Evolutionary conservation across 495 filamentous ascomycete genomes (phyloP).

Genomic region (Lasiosphaeria ovina): DNA sequence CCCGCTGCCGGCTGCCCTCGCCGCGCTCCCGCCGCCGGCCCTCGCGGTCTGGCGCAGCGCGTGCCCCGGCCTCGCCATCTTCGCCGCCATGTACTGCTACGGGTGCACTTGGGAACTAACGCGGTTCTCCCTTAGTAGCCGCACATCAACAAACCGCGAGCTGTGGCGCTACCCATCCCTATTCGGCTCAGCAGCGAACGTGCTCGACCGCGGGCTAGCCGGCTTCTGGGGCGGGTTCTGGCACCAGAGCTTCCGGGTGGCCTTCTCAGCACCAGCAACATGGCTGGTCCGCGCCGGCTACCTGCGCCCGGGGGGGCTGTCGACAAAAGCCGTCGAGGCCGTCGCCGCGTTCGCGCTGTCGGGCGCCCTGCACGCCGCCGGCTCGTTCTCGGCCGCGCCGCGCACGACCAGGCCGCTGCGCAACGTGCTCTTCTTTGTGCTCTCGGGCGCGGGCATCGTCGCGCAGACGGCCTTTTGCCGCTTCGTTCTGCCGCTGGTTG

Average conservation of each 20-base stretch:
- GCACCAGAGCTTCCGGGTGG: slow-evolving; percentile 82
- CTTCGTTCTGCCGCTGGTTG: slow-evolving; percentile 15
- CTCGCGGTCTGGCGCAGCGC: slow-evolving; percentile 50
- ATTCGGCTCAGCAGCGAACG: slow-evolving; percentile 55
- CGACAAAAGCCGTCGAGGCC: background rate
- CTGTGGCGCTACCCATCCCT: slow-evolving; percentile 65
- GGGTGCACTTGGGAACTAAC: slow-evolving; percentile 46
- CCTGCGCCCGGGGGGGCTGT: background rate
- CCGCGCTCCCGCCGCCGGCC: slow-evolving; percentile 38
- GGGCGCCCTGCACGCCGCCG: slow-evolving; percentile 58
- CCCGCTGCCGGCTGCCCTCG: slow-evolving; percentile 46
- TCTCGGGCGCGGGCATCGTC: slow-evolving; percentile 55
- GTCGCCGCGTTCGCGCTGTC: slow-evolving; percentile 56
- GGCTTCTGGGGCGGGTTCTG: slow-evolving; percentile 84
- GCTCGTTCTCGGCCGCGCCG: slow-evolving; percentile 53
- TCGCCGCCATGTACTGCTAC: slow-evolving; percentile 48
- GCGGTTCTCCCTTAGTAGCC: slow-evolving; percentile 41
- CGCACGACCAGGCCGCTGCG: slow-evolving; percentile 37
- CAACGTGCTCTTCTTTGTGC: slow-evolving; percentile 53
- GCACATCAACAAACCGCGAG: slow-evolving; percentile 42
- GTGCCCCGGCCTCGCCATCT: slow-evolving; percentile 49
- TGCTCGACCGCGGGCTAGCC: slow-evolving; percentile 65
- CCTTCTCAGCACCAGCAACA: slow-evolving; percentile 57
- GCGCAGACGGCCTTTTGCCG: slow-evolving; percentile 39
- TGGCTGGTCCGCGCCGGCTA: slow-evolving; percentile 39